phyloP scores from a whole-genome alignment of 257 asterid genomes.

The Leonotis leonurus region DNA sequence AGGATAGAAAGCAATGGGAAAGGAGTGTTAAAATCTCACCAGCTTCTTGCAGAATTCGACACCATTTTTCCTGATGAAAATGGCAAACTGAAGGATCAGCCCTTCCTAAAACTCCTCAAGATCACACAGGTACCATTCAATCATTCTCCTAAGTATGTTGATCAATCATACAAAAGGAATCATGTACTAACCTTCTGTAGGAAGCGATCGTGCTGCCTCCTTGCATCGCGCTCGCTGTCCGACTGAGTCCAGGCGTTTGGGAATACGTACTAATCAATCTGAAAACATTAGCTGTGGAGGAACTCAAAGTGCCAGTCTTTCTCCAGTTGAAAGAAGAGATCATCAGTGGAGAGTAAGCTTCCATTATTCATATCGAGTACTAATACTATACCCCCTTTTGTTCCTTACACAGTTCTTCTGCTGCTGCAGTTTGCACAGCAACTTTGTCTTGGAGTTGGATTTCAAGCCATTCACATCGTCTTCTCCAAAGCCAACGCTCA shows the following conservation, averaged over 20 bases:
- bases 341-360: constrained; percentile 62
- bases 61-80: constrained; percentile 42
- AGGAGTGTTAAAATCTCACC: constrained; percentile 78
- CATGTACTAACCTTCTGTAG: too few species aligned
- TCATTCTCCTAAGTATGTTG: too few species aligned
- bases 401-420: too few species aligned
- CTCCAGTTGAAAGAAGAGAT: constrained; percentile 87
- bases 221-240: constrained; percentile 93
- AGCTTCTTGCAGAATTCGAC: constrained; percentile 78
- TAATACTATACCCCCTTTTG: too few species aligned
- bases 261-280: constrained; percentile 74
- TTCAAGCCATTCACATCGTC: constrained; percentile 87
- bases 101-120: constrained; percentile 68
- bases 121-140: constrained; percentile 75
- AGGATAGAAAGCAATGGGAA: constrained; percentile 82
- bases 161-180: too few species aligned
- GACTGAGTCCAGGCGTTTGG: constrained; percentile 95
- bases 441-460: constrained; percentile 91
- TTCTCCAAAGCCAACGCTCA: constrained; percentile 83
- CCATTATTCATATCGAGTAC: neutral
- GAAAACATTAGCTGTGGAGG: constrained; percentile 60
- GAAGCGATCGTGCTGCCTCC: constrained; percentile 89
- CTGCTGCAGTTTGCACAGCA: constrained; percentile 54
- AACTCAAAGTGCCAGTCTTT: constrained; percentile 70
- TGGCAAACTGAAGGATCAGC: constrained; percentile 50